phyloP scores from a whole-genome alignment of 2,329 filamentous ascomycete genomes.

The Hawksworthiomyces lignivorus region DNA sequence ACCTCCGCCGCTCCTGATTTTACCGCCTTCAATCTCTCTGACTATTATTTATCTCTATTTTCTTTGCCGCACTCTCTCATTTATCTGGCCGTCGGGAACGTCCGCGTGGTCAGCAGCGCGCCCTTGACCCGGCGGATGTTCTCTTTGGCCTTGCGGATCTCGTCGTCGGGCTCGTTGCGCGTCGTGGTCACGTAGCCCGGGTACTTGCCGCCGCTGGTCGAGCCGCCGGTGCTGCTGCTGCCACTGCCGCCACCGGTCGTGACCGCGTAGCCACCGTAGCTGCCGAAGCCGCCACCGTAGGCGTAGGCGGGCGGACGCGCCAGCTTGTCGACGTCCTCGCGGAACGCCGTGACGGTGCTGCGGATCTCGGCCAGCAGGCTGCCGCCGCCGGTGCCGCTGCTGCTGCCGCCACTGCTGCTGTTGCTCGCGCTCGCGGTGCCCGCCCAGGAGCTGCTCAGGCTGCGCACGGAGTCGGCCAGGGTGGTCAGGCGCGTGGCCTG shows the following conservation, averaged over 20 bases:
- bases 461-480: conserved; percentile 15
- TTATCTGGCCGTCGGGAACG: conserved; percentile 50
- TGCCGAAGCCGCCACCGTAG: conserved; percentile 28
- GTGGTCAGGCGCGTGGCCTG: conserved; percentile 7
- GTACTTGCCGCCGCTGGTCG: conserved; percentile 30
- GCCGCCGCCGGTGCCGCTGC: conserved; percentile 5
- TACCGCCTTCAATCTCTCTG: no score
- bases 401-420: no score
- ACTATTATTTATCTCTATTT: no score
- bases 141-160: conserved; percentile 63
- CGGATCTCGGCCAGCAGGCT: conserved; percentile 33
- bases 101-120: conserved; percentile 64
- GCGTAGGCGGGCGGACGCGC: conserved; percentile 21
- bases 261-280: conserved; percentile 20
- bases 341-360: conserved; percentile 48
- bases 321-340: conserved; percentile 58
- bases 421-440: no score
- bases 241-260: conserved; percentile 27
- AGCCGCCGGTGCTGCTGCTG: no score
- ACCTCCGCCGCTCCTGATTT: no score
- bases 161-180: conserved; percentile 54
- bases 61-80: no score
- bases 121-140: conserved; percentile 76
- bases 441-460: conserved; percentile 7
- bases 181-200: conserved; percentile 34